These are phyloP conservation scores for Quaeritorhiza haematococci DNA, from an alignment of 371 early-diverging fungal genomes.

Conservation along the genomic window DNA sequence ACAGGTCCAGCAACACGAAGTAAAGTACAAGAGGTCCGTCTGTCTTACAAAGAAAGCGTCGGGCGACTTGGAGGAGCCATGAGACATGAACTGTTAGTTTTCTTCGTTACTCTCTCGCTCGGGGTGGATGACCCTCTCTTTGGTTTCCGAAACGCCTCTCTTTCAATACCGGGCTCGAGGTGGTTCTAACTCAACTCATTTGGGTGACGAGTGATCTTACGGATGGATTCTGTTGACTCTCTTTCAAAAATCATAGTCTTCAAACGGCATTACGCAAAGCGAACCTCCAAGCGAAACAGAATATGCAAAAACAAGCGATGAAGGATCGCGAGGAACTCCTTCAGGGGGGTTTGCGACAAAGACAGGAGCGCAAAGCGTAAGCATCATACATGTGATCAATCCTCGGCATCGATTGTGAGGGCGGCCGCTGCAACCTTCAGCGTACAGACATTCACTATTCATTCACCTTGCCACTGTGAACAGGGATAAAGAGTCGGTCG, in stretches of 20 bases:
- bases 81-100: not conserved
- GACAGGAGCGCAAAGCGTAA: constrained; percentile 28
- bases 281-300: constrained; percentile 51
- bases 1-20: constrained; percentile 51
- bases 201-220: no score
- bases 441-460: no score
- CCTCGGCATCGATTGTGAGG: constrained; percentile 25
- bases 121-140: not conserved
- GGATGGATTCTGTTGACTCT: no score
- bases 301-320: constrained; percentile 48
- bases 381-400: constrained; percentile 24
- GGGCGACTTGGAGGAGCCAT: no score
- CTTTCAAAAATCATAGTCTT: constrained; percentile 28
- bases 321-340: constrained; percentile 55
- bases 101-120: not conserved
- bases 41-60: no score
- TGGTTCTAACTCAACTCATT: no score
- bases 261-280: constrained; percentile 51
- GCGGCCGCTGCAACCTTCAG: not conserved
- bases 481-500: constrained; percentile 36
- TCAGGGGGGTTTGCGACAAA: constrained; percentile 24
- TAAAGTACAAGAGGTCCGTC: constrained; percentile 57
- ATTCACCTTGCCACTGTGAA: no score
- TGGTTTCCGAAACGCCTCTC: not conserved
- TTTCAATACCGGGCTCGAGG: no score